phyloP scores from a whole-genome alignment of 805 yeast genomes.

The Jamesozyma spencerorum region DNA sequence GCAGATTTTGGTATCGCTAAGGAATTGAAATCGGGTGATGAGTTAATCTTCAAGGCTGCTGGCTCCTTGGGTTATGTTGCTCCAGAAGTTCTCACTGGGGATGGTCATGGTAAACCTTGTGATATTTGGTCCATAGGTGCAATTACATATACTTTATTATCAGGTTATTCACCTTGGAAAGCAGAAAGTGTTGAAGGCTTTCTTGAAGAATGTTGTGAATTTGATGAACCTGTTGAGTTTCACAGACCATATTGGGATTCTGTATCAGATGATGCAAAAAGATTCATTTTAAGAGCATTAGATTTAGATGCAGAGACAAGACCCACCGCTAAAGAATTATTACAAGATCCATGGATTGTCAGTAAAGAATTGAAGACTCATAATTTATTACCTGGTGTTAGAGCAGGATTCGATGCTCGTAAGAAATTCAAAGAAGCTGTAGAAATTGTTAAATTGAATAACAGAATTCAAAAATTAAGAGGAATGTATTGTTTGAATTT shows the following conservation, averaged over 20 bases:
- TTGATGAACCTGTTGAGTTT: slow-evolving; percentile 66
- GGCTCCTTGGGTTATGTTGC: slow-evolving; percentile 97
- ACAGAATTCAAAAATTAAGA: slow-evolving; percentile 65
- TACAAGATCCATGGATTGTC: slow-evolving; percentile 70
- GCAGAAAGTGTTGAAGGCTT: slow-evolving; percentile 78
- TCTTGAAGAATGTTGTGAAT: slow-evolving; percentile 62
- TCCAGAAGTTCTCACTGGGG: slow-evolving; percentile 76
- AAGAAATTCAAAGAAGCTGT: slow-evolving; percentile 77
- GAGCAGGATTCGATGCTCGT: slow-evolving; percentile 75
- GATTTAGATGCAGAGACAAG: slow-evolving; percentile 59
- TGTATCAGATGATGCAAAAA: slow-evolving; percentile 71
- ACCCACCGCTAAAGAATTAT: slow-evolving; percentile 56
- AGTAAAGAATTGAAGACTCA: slow-evolving; percentile 37
- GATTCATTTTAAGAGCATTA: slow-evolving; percentile 63
- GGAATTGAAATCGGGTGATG: slow-evolving; percentile 49
- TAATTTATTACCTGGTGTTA: slow-evolving; percentile 75
- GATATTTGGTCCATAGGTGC: slow-evolving; percentile 96
- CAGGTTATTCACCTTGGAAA: slow-evolving; percentile 88
- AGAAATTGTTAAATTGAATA: slow-evolving; percentile 72
- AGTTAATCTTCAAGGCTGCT: slow-evolving; percentile 60
- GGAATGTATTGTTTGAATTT: slow-evolving; percentile 42
- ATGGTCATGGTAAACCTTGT: slow-evolving; percentile 91
- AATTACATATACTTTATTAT: slow-evolving; percentile 77
- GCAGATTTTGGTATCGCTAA: slow-evolving; percentile 97
- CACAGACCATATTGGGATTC: slow-evolving; percentile 81